Conservation (phyloP, 176 grass and related monocot species). For the Oryza australiensis region DNA sequence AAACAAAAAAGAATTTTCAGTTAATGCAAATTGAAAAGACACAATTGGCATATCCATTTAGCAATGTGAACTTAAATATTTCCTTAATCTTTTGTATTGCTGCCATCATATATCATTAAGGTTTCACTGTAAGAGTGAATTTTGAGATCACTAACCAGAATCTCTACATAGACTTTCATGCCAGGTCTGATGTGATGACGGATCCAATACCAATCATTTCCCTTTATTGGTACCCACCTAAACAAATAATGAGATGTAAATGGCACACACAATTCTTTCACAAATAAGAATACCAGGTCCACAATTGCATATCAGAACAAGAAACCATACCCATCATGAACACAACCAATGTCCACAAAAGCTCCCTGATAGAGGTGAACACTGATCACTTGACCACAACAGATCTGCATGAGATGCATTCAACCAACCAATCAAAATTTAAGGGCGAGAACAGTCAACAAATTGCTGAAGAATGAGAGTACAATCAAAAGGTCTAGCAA, state of each 20-base stretch:
- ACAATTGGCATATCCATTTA: background rate
- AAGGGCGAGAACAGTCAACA: background rate
- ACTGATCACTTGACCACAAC: slow-evolving; percentile 74
- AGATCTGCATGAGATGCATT: slow-evolving; percentile 61
- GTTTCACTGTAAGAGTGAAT: background rate
- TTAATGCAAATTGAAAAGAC: slow-evolving; percentile 8
- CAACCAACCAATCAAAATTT: slow-evolving; percentile 6
- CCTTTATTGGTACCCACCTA: slow-evolving; percentile 97
- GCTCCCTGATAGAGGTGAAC: slow-evolving; percentile 88
- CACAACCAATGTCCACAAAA: slow-evolving; percentile 88
- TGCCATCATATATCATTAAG: slow-evolving; percentile 5
- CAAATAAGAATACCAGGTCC: slow-evolving; percentile 17
- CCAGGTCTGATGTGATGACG: slow-evolving; percentile 96
- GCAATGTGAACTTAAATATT: background rate
- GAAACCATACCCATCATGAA: slow-evolving; percentile 75
- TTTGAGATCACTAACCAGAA: slow-evolving; percentile 64
- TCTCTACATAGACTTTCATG: slow-evolving; percentile 86
- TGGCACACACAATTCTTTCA: background rate
- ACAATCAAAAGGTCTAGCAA: slow-evolving; percentile 34
- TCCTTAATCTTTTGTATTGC: slow-evolving; percentile 6
- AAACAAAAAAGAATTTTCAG: background rate
- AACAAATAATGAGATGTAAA: slow-evolving; percentile 26
- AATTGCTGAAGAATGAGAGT: slow-evolving; percentile 14
- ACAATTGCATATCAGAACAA: slow-evolving; percentile 13
- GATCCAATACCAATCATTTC: slow-evolving; percentile 99